Evolutionary conservation across 805 yeast genomes (phyloP).

Genomic region (Suhomyces sp.): DNA sequence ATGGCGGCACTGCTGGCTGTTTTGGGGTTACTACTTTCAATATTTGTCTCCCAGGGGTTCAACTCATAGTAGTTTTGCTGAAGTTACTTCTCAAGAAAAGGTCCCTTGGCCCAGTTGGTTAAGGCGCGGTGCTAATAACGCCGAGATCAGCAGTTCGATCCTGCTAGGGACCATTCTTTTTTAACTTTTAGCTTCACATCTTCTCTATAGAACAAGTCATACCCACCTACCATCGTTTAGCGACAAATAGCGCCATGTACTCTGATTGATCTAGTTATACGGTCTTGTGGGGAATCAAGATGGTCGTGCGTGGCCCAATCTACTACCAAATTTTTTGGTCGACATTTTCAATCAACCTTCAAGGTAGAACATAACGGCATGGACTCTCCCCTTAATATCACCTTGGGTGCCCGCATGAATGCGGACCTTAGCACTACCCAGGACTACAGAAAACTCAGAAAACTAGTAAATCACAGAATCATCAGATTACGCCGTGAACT

Average conservation of each 20-base stretch:
- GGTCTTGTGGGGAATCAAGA: background rate
- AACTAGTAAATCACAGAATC: slow-evolving; percentile 55
- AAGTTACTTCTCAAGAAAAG: background rate
- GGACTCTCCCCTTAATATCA: slow-evolving; percentile 46
- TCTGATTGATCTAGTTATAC: no score
- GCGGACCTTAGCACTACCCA: slow-evolving; percentile 62
- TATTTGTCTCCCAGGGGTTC: no score
- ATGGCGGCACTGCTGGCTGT: no score
- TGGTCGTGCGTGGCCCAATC: background rate
- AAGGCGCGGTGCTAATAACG: slow-evolving; percentile 59
- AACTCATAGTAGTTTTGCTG: no score
- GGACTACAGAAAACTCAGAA: slow-evolving; percentile 70
- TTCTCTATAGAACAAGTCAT: no score
- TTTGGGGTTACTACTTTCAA: no score
- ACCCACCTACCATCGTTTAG: no score
- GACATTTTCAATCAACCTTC: background rate
- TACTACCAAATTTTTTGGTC: background rate
- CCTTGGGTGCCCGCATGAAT: slow-evolving; percentile 56
- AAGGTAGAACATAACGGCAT: slow-evolving; percentile 14
- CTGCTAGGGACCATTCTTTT: slow-evolving; percentile 17
- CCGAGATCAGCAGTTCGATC: slow-evolving; percentile 49
- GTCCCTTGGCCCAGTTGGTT: slow-evolving; percentile 61
- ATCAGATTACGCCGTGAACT: slow-evolving; percentile 64
- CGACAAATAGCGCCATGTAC: no score
- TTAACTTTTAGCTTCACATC: background rate